These are phyloP conservation scores for Aspergillus alliaceus DNA, from an alignment of 2,329 filamentous ascomycete species.

Conservation along the genomic window DNA sequence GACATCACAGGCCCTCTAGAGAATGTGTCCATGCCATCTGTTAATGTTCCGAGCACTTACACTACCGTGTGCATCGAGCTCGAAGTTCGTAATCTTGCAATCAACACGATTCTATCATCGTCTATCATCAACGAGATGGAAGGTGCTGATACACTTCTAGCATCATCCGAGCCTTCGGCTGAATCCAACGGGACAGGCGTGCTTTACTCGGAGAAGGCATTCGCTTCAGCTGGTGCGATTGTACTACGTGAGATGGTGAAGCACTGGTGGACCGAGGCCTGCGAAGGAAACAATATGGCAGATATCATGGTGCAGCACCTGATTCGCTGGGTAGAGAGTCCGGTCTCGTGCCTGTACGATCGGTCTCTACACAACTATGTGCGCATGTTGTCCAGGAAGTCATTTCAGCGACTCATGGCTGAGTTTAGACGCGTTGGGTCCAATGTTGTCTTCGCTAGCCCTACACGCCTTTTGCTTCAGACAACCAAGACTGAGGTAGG, in stretches of 20 bases:
- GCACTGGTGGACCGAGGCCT: slow-evolving; percentile 95
- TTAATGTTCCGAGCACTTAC: slow-evolving; percentile 92
- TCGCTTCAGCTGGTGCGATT: slow-evolving; percentile 84
- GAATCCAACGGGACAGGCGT: slow-evolving; percentile 64
- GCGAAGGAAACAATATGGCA: slow-evolving; percentile 86
- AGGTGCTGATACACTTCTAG: slow-evolving; percentile 82
- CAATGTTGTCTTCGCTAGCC: slow-evolving; percentile 90
- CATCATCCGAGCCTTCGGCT: slow-evolving; percentile 66
- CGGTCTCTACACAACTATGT: slow-evolving; percentile 94
- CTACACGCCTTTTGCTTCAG: slow-evolving; percentile 85
- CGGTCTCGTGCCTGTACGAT: slow-evolving; percentile 93
- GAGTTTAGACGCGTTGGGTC: slow-evolving; percentile 95
- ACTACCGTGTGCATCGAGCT: slow-evolving; percentile 95
- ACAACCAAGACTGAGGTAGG: slow-evolving; percentile 96
- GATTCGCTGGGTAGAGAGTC: slow-evolving; percentile 94
- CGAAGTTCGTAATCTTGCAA: slow-evolving; percentile 88
- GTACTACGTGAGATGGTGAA: slow-evolving; percentile 98
- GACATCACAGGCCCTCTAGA: slow-evolving; percentile 82
- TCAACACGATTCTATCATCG: slow-evolving; percentile 96
- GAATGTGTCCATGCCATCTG: slow-evolving; percentile 82
- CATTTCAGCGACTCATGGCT: slow-evolving; percentile 93
- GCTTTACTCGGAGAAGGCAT: slow-evolving; percentile 83
- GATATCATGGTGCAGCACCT: slow-evolving; percentile 97
- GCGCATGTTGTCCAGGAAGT: slow-evolving; percentile 97
- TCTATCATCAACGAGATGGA: slow-evolving; percentile 96